Evolutionary conservation across 768 basidiomycete genomes (phyloP).

Genomic region (Cyclocybe cylindracea): DNA sequence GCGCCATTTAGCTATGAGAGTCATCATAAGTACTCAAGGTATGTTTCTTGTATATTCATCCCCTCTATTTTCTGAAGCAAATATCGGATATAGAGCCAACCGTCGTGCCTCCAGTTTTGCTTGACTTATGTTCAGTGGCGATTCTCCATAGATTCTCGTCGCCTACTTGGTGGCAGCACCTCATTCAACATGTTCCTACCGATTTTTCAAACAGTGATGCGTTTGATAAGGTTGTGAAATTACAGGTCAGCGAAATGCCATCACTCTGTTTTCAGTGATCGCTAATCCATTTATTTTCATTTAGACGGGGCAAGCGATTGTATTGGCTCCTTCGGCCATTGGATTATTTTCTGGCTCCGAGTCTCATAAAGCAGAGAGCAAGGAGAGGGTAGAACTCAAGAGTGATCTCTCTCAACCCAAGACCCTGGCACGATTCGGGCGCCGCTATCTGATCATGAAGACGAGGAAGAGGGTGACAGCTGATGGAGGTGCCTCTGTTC

Average conservation of each 20-base stretch:
- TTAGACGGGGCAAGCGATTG: conserved; percentile 72
- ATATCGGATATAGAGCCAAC: conserved; percentile 57
- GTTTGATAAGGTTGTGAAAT: conserved; percentile 64
- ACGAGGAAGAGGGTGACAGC: conserved; percentile 60
- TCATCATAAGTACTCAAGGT: conserved; percentile 79
- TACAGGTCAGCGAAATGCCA: conserved; percentile 46
- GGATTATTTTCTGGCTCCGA: conserved; percentile 32
- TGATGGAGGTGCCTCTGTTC: conserved; percentile 66
- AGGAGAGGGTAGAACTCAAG: background rate
- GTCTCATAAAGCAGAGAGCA: background rate
- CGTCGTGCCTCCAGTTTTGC: conserved; percentile 63
- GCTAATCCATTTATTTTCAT: background rate
- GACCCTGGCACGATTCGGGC: conserved; percentile 50
- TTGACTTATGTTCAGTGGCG: conserved; percentile 65
- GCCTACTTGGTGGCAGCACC: conserved; percentile 73
- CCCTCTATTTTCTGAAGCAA: background rate
- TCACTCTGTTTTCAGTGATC: background rate
- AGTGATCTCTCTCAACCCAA: conserved; percentile 2
- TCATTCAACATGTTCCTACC: conserved; percentile 66
- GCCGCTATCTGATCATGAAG: conserved; percentile 60
- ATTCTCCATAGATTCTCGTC: conserved; percentile 79
- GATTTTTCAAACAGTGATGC: conserved; percentile 59
- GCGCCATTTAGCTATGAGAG: conserved; percentile 69
- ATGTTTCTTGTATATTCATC: conserved; percentile 6
- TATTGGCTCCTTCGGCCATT: conserved; percentile 67